Evolutionary conservation across 345 rosid species (phyloP), one percentile per base, ranked within the genome.

Genomic region (Schrenkiella parvula): DNA sequence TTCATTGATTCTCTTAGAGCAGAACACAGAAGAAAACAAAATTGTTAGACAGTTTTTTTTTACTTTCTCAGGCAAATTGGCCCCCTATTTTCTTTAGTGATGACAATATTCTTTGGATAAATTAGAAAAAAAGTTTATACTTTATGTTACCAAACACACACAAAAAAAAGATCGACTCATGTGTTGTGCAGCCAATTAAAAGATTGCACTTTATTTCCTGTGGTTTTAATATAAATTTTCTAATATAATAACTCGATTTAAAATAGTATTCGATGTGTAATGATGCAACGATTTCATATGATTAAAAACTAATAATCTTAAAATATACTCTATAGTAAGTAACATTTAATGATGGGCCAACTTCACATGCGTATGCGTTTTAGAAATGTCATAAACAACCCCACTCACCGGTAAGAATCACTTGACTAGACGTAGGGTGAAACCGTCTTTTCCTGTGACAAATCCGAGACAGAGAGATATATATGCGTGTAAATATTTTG

Each of bases 1-100:
- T 46, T 41, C 61, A 26, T 38, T 52, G 42, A 21, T 28, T 6
- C 77, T 65, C 59, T 32, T 14, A 65, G 46, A 66, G 5, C 47
- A 67, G 4, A 2, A 41, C 72, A 66, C 78, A 17, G 8, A 31
- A 48, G 61, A 41, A 32, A 51, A 59, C 73, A 59, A 10, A 12
- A n/a, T n/a, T 62, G 22, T 64, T 34, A 61, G 53, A 44, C 26
- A 64, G 41, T 23, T 35, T 50, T 37, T 39, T 15, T 25, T 47
- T 8, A 31, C 38, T 22, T 50, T 22, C 28, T 47, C 18, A 13
- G 41, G 39, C 73, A 42, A 56, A 74, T 29, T 55, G 43, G 15
- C 72, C 72, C 26, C 54, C 1, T 57, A 57, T 17, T 19, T 22
- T 41, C 55, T 59, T 74, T 22, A 67, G 73, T 74, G 62, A 41